phyloP scores from a whole-genome alignment of 1,284 basidiomycete species.

The Fistulinella cinereoalba region DNA sequence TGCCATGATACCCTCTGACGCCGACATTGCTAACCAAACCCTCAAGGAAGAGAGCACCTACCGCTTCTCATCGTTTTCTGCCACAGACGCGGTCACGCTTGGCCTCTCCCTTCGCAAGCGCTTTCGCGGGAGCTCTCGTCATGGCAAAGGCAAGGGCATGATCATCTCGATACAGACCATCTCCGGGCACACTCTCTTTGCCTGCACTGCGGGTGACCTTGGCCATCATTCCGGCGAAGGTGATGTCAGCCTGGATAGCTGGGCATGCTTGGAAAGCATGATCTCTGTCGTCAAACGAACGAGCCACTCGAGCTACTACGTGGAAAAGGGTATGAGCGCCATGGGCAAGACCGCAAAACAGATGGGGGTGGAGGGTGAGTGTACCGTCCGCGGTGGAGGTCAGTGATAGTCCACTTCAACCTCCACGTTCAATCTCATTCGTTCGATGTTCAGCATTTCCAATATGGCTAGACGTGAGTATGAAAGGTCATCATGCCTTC shows the following conservation, averaged over 20 bases:
- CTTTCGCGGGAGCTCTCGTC: slow-evolving; percentile 68
- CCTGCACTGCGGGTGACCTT: slow-evolving; percentile 77
- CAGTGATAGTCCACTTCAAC: slow-evolving; percentile 26
- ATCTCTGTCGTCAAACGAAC: slow-evolving; percentile 72
- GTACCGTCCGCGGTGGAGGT: slow-evolving; percentile 73
- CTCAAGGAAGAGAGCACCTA: slow-evolving; percentile 65
- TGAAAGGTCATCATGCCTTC: not conserved
- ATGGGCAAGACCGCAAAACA: slow-evolving; percentile 74
- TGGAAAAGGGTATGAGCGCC: slow-evolving; percentile 78
- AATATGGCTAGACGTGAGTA: slow-evolving; percentile 71
- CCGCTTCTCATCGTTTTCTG: slow-evolving; percentile 69
- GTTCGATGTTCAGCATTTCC: slow-evolving; percentile 59
- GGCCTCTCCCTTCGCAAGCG: slow-evolving; percentile 77
- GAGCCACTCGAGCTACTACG: slow-evolving; percentile 80
- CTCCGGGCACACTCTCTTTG: slow-evolving; percentile 72
- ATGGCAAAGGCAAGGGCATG: slow-evolving; percentile 72
- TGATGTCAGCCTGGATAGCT: slow-evolving; percentile 77
- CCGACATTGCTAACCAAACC: slow-evolving; percentile 67
- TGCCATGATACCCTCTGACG: slow-evolving; percentile 59
- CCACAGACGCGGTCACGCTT: slow-evolving; percentile 74
- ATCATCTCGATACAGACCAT: slow-evolving; percentile 75
- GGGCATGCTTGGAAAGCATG: slow-evolving; percentile 75
- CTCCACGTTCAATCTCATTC: slow-evolving; percentile 6
- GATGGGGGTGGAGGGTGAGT: slow-evolving; percentile 62
- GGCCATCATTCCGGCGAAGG: slow-evolving; percentile 61